Percentiles rank a stretch among this genome's conserved stretches.
Evolutionary conservation across 305 asterid genomes (phyloP).

Genomic region (Fraxinus platypoda): DNA sequence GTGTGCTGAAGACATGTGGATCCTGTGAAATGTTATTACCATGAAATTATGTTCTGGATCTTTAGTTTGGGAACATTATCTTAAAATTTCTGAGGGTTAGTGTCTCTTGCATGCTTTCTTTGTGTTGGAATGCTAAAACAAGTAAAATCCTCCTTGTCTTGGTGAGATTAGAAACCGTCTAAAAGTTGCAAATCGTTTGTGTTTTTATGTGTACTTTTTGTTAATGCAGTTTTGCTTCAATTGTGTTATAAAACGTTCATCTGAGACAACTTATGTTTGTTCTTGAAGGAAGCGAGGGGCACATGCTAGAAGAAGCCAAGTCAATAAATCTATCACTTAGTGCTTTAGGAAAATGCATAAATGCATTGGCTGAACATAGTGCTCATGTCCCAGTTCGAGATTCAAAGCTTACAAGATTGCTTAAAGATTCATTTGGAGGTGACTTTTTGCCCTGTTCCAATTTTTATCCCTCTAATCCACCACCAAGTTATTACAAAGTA

Average conservation of each 20-base stretch:
- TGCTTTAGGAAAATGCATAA: slow-evolving; percentile 98
- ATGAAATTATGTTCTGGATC: not conserved
- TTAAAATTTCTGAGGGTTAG: not conserved
- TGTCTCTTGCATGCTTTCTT: not conserved
- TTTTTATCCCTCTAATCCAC: slow-evolving; percentile 1
- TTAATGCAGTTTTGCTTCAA: slow-evolving; percentile 16
- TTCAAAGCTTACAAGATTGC: slow-evolving; percentile 94
- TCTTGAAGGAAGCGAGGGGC: slow-evolving; percentile 96
- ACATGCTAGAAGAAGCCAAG: slow-evolving; percentile 95
- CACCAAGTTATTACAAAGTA: not conserved
- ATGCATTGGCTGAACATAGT: slow-evolving; percentile 98
- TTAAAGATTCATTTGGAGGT: slow-evolving; percentile 99
- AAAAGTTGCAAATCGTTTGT: not conserved
- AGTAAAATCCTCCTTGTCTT: not conserved
- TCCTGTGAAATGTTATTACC: not conserved
- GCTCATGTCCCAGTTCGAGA: slow-evolving; percentile 98
- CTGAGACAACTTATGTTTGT: slow-evolving; percentile 25
- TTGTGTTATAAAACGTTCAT: not conserved
- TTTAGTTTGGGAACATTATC: not conserved
- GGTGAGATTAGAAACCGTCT: not conserved
- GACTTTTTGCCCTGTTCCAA: slow-evolving; percentile 23
- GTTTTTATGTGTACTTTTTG: slow-evolving; percentile 18
- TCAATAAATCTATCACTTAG: slow-evolving; percentile 95
- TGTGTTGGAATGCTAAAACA: not conserved
- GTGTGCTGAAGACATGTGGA: not conserved